phyloP scores from a whole-genome alignment of 306 rosid species.

The Dryas octopetala region DNA sequence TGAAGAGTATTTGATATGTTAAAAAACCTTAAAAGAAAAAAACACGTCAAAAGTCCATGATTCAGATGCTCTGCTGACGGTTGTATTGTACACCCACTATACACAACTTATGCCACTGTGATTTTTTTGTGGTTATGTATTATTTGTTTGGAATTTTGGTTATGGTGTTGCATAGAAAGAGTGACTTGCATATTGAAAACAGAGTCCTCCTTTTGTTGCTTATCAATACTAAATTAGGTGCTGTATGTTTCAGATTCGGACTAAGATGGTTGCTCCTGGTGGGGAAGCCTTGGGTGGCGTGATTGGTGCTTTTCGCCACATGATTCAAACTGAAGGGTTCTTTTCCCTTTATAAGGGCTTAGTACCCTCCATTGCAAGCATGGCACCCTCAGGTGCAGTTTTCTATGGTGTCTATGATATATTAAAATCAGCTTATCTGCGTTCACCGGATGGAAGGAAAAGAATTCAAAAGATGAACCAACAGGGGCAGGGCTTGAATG shows the following conservation, averaged over 20 bases:
- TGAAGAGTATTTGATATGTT: background rate
- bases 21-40: background rate
- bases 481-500: conserved; percentile 67
- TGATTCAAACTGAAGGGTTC: conserved; percentile 90
- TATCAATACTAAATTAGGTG: conserved; percentile 17
- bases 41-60: background rate
- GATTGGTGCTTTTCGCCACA: conserved; percentile 76
- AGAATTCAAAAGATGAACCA: conserved; percentile 66
- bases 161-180: background rate
- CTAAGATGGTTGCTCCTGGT: conserved; percentile 92
- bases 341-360: conserved; percentile 93
- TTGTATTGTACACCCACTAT: conserved; percentile 1
- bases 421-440: conserved; percentile 77
- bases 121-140: background rate
- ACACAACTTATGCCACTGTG: background rate
- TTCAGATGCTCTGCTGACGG: background rate
- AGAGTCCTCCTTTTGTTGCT: background rate
- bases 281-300: conserved; percentile 96
- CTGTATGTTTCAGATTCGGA: conserved; percentile 67
- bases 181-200: background rate
- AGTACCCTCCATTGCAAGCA: conserved; percentile 84
- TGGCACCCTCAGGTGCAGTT: conserved; percentile 98
- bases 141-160: background rate
- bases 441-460: conserved; percentile 82
- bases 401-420: conserved; percentile 93